Conservation (phyloP, 129 eudicot species). For the Glebionis coronaria region DNA sequence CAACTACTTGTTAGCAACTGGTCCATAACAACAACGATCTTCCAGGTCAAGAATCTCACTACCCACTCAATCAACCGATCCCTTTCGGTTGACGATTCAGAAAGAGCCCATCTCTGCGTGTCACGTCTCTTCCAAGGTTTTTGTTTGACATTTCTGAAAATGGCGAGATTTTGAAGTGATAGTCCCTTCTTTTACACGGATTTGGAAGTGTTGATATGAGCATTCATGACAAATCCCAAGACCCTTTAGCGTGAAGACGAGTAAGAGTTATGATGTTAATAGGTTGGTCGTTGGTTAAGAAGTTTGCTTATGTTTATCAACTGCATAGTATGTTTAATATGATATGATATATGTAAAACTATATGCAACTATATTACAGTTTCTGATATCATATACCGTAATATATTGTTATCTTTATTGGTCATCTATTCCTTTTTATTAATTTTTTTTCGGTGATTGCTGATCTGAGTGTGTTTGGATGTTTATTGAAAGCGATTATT, state of each 20-base stretch:
- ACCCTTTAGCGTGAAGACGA: not conserved
- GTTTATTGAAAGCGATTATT: not conserved
- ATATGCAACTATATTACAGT: constrained; percentile 22
- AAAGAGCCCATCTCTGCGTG: constrained; percentile 44
- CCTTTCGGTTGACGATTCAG: no score
- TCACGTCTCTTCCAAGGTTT: constrained; percentile 61
- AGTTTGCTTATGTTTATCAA: constrained; percentile 18
- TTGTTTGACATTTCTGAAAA: constrained; percentile 37
- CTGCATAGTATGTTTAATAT: constrained; percentile 16
- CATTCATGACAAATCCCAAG: constrained; percentile 35
- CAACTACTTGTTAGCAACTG: no score
- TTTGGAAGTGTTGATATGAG: constrained; percentile 37
- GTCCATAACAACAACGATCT: no score
- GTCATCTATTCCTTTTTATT: not conserved
- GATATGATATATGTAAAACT: not conserved
- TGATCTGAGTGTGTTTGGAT: not conserved
- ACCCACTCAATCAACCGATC: no score
- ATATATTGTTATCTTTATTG: constrained; percentile 6
- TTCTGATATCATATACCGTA: not conserved
- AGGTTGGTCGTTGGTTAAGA: constrained; percentile 6
- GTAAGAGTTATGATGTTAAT: constrained; percentile 15
- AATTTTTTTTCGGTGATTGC: not conserved
- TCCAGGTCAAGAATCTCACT: no score
- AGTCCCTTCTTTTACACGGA: constrained; percentile 9
- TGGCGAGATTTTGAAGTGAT: constrained; percentile 39